Evolutionary conservation across 2,329 filamentous ascomycete species (phyloP).

Genomic region (Paraphoma sp.): DNA sequence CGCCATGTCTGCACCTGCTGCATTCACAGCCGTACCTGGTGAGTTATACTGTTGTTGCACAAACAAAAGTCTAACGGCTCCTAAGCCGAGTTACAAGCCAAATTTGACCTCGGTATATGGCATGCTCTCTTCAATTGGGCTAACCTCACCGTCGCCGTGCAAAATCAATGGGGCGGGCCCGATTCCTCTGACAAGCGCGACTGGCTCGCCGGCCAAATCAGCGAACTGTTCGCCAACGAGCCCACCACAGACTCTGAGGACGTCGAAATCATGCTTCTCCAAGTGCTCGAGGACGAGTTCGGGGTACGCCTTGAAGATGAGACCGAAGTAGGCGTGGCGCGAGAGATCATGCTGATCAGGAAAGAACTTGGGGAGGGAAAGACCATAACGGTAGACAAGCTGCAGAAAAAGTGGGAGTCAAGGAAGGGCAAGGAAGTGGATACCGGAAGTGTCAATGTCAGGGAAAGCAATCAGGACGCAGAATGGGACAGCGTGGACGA

Average conservation of each 20-base stretch:
- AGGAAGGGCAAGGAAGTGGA: constrained; percentile 65
- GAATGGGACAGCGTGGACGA: constrained; percentile 54
- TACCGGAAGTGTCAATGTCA: constrained; percentile 53
- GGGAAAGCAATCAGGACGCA: constrained; percentile 63
- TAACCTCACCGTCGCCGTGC: constrained; percentile 83
- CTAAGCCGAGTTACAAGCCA: constrained; percentile 36
- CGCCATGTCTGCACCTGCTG: constrained; percentile 7
- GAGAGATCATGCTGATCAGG: constrained; percentile 72
- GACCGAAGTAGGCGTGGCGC: constrained; percentile 76
- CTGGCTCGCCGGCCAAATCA: constrained; percentile 91
- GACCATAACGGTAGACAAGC: constrained; percentile 67
- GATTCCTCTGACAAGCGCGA: constrained; percentile 87
- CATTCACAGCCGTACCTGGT: neutral
- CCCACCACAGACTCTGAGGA: constrained; percentile 76
- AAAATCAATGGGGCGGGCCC: constrained; percentile 86
- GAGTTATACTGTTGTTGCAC: neutral
- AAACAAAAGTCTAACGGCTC: constrained; percentile 5
- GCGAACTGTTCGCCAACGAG: constrained; percentile 71
- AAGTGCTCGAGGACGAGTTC: constrained; percentile 96
- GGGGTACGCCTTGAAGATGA: constrained; percentile 92
- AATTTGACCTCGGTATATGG: constrained; percentile 83
- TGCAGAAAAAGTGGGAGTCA: constrained; percentile 69
- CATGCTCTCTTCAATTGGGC: constrained; percentile 88
- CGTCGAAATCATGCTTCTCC: constrained; percentile 81
- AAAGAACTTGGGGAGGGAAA: constrained; percentile 69